Base-by-base conservation (phyloP, 805 yeast species). In the Saccharomyces kudriavzevii region DNA sequence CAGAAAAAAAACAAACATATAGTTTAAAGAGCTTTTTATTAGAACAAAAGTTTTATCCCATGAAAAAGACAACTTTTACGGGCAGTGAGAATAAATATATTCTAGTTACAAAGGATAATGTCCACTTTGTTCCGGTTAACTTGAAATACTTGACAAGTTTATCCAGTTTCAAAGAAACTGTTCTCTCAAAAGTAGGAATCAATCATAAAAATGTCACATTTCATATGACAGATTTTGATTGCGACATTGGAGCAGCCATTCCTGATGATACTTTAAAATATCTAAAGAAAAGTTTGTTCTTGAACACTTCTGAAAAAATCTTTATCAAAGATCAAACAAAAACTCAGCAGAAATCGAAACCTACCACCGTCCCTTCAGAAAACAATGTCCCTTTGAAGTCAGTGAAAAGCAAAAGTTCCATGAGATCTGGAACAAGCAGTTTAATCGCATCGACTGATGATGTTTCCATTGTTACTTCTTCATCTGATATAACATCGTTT, bases 151-250 rank as follows among this genome's bases (percentile, higher is more conserved):
- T 69, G 24, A 56, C 59, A 0, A 61, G 68, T 11, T 60, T 72
- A 1, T 69, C 63, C 0, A 71, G 69, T 1, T 70, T 80, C 29
- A 83, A 79, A 56, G 65, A 63, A 1, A 60, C 63, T 10, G 57
- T 83, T 17, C 64, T 76, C 0, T 64, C 70, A 1, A 66, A 70
- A 1, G 60, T 83, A 17, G 59, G 60, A 3, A 62, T 68, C 2
- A 58, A 57, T 20, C 58, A 63, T 9, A 52, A 60, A 6, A 65
- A 65, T 11, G 51, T 68, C 30, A 65, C 75, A 0, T 73, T 82
- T 45, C 85, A 84, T 58, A 67, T 89, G 56, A 85, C 96, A 0
- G 96, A 89, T 51, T 81, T 83, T 65, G 81, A 82, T 22, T 73
- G 82, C 49, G 74, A 75, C 14, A 76, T 78, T 28, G 92, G 90